Percentiles rank a stretch among this genome's conserved stretches.
phyloP scores from a whole-genome alignment of 2,329 filamentous ascomycete species.

The Ceratocystis eucalypticola region DNA sequence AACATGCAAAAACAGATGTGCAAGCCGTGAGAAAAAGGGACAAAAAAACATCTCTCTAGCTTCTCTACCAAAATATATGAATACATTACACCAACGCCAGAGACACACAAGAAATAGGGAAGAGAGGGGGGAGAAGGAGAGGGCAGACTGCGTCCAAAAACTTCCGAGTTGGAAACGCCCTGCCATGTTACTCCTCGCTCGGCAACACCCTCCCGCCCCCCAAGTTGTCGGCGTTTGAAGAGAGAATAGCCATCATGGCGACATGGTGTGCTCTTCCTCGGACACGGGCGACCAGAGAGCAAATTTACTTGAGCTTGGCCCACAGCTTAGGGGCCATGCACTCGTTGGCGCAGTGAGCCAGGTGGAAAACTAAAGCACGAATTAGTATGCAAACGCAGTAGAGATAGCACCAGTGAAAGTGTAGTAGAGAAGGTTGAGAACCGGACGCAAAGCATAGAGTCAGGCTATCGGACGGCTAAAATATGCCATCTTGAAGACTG shows the following conservation, averaged over 20 bases:
- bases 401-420: not conserved
- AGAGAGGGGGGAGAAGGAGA: not conserved
- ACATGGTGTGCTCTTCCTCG: conserved; percentile 9
- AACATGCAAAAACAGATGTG: conserved; percentile 10
- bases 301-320: conserved; percentile 70
- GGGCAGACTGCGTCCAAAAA: not conserved
- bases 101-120: not conserved
- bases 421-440: not conserved
- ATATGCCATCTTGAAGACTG: not conserved
- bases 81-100: conserved; percentile 18
- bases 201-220: not conserved
- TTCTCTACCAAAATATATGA: conserved; percentile 17
- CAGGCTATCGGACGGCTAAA: not conserved
- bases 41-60: conserved; percentile 15
- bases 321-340: conserved; percentile 97
- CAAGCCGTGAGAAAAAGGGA: not conserved
- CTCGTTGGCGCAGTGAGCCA: conserved; percentile 82
- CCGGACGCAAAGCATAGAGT: not conserved
- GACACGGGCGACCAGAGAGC: not conserved
- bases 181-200: too few relatives aligned
- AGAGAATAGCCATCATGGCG: conserved; percentile 10
- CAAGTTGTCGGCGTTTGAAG: conserved; percentile 6
- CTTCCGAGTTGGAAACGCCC: not conserved
- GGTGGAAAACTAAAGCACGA: conserved; percentile 70
- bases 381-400: conserved; percentile 18